These are phyloP conservation scores for Spirogloea muscicola DNA, from an alignment of 139 green algal genomes.

Conservation along the genomic window DNA sequence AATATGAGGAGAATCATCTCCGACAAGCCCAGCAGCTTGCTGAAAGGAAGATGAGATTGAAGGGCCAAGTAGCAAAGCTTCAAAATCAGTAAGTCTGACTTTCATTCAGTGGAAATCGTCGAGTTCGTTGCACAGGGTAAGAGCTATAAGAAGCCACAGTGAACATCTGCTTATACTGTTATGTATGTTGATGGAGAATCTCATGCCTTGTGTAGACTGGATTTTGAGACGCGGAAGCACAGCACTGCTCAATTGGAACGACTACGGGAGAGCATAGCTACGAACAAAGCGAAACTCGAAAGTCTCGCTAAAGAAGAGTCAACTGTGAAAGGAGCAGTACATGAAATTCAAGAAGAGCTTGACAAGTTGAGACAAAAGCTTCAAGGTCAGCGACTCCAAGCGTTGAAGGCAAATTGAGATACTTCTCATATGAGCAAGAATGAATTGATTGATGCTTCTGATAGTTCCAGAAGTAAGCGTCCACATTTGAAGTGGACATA, in stretches of 20 bases:
- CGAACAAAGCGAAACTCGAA: conserved; percentile 27
- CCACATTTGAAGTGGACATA: too few species aligned
- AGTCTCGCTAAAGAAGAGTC: conserved; percentile 42
- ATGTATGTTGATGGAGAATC: too few species aligned
- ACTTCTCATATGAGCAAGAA: too few species aligned
- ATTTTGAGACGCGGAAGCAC: conserved; percentile 60
- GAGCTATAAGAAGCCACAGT: too few species aligned
- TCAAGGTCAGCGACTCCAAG: too few species aligned
- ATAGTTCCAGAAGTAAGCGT: too few species aligned
- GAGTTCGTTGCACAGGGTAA: too few species aligned
- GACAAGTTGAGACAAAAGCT: too few species aligned
- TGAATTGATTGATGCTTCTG: too few species aligned
- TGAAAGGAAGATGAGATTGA: conserved; percentile 39
- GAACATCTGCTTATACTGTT: too few species aligned
- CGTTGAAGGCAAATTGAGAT: too few species aligned
- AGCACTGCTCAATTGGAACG: conserved; percentile 10
- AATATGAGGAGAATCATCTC: conserved; percentile 77
- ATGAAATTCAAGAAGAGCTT: conserved; percentile 26
- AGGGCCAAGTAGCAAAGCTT: conserved; percentile 51
- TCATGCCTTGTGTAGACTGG: conserved; percentile 47
- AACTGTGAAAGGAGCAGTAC: conserved; percentile 3
- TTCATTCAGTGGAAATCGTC: too few species aligned
- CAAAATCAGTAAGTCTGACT: conserved; percentile 51
- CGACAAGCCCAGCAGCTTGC: conserved; percentile 51
- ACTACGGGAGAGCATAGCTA: conserved; percentile 10